Percentiles rank a stretch among this genome's conserved stretches.
These are phyloP conservation scores for Hibiscus trionum DNA, from an alignment of 345 rosid genomes.

Conservation along the genomic window DNA sequence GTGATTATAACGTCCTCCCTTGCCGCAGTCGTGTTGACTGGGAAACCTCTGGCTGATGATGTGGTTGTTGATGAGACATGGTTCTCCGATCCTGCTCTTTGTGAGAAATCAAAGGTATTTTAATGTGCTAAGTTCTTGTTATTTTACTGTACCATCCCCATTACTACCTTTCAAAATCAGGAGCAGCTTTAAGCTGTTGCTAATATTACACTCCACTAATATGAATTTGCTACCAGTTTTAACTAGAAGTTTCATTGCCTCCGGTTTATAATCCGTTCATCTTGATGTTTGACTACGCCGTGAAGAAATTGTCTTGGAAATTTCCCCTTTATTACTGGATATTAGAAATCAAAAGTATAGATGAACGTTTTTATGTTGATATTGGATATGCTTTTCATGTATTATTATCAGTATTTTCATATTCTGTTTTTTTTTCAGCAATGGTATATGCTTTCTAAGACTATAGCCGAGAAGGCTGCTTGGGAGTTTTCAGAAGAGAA, in stretches of 20 bases:
- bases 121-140: background rate
- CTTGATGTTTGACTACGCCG: no score
- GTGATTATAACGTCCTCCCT: background rate
- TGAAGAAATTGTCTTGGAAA: no score
- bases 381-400: background rate
- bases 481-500: constrained; percentile 35
- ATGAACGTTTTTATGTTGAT: background rate
- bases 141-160: background rate
- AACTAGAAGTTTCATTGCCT: no score
- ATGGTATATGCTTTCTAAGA: constrained; percentile 37
- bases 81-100: background rate
- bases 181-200: background rate
- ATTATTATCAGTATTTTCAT: background rate
- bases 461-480: constrained; percentile 39
- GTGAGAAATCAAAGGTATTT: background rate
- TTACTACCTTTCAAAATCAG: background rate
- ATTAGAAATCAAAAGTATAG: no score
- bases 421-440: constrained; percentile 10
- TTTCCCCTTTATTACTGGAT: no score
- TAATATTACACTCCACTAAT: no score
- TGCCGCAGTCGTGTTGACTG: background rate
- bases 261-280: no score
- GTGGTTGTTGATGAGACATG: background rate
- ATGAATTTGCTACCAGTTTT: no score
- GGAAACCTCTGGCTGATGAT: background rate